These are phyloP conservation scores for Solanum appendiculatum DNA, from an alignment of 257 asterid genomes.

Conservation along the genomic window DNA sequence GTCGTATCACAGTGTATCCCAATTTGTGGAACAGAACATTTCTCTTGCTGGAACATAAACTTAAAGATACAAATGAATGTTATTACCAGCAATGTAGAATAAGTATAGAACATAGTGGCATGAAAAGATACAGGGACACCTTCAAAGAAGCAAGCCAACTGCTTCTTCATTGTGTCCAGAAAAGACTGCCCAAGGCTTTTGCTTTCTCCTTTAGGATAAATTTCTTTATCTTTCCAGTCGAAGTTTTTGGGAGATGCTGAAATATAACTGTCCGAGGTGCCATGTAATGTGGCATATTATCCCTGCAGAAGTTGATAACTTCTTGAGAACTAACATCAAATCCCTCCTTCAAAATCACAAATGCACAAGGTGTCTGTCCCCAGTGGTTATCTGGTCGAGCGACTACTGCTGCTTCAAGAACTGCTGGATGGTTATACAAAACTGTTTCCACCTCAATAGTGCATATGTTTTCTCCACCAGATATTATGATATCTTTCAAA, in stretches of 20 bases:
- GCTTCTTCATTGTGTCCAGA: neutral
- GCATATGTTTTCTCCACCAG: neutral
- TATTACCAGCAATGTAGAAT: neutral
- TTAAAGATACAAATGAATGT: neutral
- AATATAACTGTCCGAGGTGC: neutral
- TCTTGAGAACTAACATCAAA: neutral
- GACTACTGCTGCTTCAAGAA: neutral
- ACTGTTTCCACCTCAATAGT: neutral
- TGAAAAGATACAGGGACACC: neutral
- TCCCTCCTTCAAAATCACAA: neutral
- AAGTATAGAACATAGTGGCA: neutral
- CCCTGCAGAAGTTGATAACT: neutral
- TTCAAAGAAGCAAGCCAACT: neutral
- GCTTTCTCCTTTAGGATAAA: neutral
- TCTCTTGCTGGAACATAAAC: neutral
- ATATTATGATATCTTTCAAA: neutral
- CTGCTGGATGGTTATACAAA: neutral
- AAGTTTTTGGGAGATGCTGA: neutral
- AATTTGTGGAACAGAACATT: neutral
- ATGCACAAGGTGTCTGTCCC: slow-evolving; percentile 1
- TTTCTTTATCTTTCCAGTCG: neutral
- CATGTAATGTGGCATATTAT: neutral
- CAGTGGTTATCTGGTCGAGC: neutral
- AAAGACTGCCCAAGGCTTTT: neutral
- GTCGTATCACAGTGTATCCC: neutral